Base-by-base conservation (phyloP, 345 rosid species). In the Microthlaspi erraticum region DNA sequence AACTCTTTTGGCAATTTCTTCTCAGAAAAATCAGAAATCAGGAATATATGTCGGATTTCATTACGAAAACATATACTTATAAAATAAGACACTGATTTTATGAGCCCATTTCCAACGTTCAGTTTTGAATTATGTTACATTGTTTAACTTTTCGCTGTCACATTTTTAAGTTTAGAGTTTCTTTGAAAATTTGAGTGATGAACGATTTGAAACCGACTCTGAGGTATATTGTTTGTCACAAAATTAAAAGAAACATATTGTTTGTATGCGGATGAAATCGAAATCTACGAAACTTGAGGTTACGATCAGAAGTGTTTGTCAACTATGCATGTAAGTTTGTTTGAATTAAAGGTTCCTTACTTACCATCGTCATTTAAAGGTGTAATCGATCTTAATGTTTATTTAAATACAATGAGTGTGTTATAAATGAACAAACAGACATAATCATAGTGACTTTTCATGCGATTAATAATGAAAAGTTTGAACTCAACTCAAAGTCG, bases 401-500 rank as follows among this genome's bases (percentile, higher is more conserved):
- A 46, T 26, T 18, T 7, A 39, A 65, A 33, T 36, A 52, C 33
- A 60, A 16, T 34, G 64, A 60, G 56, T 49, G 31, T 57, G 73
- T 45, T 67, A 44, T 59, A 34, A 51, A 41, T 54, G 49, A 60
- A 60, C 32, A 17, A 51, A 52, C 8, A 60, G 60, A 67, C 73
- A 67, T 60, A 67, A 67, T 74, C 73, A 67, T 74, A 60, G 18
- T 19, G 55, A 74, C 64, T 74, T 74, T 73, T 36, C 68, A 52
- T 74, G 68, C 63, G 49, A 74, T 44, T 74, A 74, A 74, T 67
- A 16, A 74, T 74, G 5, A 74, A 60, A 60, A 60, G 64, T 60
- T 67, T 67, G 43, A 74, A 60, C 73, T 74, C 52, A 60, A 67
- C 42, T 74, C 64, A 74, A 74, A 60, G 78, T 74, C 69, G 62